Conservation (phyloP, 2,329 filamentous ascomycete genomes). For the Pyrenochaeta sp. region DNA sequence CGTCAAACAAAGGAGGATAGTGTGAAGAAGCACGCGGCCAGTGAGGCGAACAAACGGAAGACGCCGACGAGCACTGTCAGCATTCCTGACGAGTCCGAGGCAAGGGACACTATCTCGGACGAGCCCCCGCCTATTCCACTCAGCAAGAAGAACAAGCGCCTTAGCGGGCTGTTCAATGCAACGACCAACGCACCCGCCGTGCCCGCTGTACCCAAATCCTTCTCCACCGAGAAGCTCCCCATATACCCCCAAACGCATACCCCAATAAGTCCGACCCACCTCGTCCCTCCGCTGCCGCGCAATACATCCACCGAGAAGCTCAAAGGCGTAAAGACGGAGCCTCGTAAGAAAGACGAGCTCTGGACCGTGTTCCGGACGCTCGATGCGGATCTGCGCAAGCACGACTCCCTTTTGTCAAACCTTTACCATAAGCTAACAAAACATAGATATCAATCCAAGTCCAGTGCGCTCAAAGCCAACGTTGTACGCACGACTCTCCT, state of each 20-base stretch:
- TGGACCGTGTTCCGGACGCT: constrained; percentile 74
- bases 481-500: constrained; percentile 76
- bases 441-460: constrained; percentile 73
- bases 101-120: constrained; percentile 31
- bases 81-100: constrained; percentile 42
- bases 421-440: constrained; percentile 10
- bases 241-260: constrained; percentile 45
- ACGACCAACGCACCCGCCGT: constrained; percentile 44
- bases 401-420: constrained; percentile 28
- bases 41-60: constrained; percentile 37
- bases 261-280: constrained; percentile 42
- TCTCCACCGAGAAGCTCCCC: constrained; percentile 58
- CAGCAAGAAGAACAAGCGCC: constrained; percentile 47
- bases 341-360: constrained; percentile 71
- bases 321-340: constrained; percentile 49
- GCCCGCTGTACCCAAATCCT: constrained; percentile 57
- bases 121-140: constrained; percentile 32
- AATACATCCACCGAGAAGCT: constrained; percentile 53
- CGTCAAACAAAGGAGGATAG: constrained; percentile 24
- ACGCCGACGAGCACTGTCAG: constrained; percentile 31
- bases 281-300: constrained; percentile 54
- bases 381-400: constrained; percentile 74
- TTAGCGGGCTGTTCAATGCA: constrained; percentile 44
- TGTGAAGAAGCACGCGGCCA: constrained; percentile 24
- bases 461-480: constrained; percentile 76